Evolutionary conservation across 139 green algal genomes (phyloP), one percentile per base, ranked within the genome.

Genomic region (Ettlia oleoabundans): DNA sequence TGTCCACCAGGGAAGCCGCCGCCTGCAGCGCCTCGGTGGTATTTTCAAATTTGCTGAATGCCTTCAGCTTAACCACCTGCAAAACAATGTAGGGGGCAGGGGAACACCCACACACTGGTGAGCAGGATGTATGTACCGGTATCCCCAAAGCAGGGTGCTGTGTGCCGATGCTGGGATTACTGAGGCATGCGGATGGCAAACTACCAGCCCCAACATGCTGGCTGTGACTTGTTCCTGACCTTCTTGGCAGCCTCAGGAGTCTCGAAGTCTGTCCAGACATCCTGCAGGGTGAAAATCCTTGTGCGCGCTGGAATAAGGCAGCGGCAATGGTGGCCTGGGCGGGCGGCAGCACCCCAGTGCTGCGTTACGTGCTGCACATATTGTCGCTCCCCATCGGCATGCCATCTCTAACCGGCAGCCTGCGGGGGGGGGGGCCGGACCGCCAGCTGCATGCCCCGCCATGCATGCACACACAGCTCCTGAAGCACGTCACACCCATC

Each of bases 21-120:
- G 97, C 94, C 33, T 93, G 92, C 33, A 99, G 91, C 35, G 97
- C 97, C 75, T 99, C 97, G 9, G 96, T 93, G 0, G 97, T 99
- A 89, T 98, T 97, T 32, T 98, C 95, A 87, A 99, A 99, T 85
- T 98, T 98, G 81, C 80, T 89, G 86, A 99, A 99, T 6, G 93
- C 92, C 87, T 99, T 98, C 13, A 99, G 90, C 93, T 99, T 98
- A 22, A 99, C 95, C 18, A 97, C 38, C n/a, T n/a, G n/a, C n/a
- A 96, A 43, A 41, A 4, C 33, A 24, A 5, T 1, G 67, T 0
- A 58, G 26, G 26, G 35, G 30, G 3, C 61, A 67, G 4, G 24
- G 5, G 10, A 28, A 67, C n/a, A n/a, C n/a, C n/a, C n/a, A n/a
- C n/a, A n/a, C n/a, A n/a, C n/a, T n/a, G 22, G 28, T 35, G 58